These are phyloP conservation scores for Eutypa lata DNA, from an alignment of 2,329 filamentous ascomycete genomes.

Conservation along the genomic window DNA sequence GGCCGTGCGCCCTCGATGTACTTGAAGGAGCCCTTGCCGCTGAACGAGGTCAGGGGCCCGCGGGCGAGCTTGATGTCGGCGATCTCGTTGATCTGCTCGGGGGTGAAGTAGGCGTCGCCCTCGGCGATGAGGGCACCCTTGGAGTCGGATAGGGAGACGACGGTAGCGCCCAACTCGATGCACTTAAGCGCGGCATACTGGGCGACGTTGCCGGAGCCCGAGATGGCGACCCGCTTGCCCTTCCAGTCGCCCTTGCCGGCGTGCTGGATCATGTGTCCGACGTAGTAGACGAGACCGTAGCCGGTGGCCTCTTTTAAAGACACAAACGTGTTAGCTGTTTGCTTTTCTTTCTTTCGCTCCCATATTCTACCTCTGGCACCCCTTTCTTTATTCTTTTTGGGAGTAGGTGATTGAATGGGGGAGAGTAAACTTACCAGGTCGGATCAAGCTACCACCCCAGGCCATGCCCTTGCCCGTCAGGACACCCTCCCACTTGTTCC, in stretches of 20 bases:
- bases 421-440: conserved; percentile 60
- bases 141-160: conserved; percentile 91
- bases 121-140: conserved; percentile 77
- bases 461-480: conserved; percentile 90
- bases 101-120: conserved; percentile 68
- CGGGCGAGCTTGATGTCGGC: conserved; percentile 83
- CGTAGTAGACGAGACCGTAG: conserved; percentile 95
- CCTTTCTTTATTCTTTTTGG: not conserved
- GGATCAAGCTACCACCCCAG: conserved; percentile 93
- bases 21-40: conserved; percentile 61
- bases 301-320: conserved; percentile 74
- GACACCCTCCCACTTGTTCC: conserved; percentile 92
- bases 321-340: conserved; percentile 1
- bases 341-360: not conserved
- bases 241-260: conserved; percentile 81
- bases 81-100: conserved; percentile 76
- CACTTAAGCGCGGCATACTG: conserved; percentile 96
- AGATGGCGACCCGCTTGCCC: conserved; percentile 93
- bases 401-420: too few species aligned
- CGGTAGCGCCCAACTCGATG: conserved; percentile 90
- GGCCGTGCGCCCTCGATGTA: conserved; percentile 86
- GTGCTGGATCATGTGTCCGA: conserved; percentile 91
- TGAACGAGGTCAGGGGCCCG: conserved; percentile 74
- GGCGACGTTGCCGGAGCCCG: conserved; percentile 95
- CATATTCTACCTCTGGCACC: too few species aligned